Conservation (phyloP, 2,329 filamentous ascomycete genomes). For the Drechslerella dactyloides region DNA sequence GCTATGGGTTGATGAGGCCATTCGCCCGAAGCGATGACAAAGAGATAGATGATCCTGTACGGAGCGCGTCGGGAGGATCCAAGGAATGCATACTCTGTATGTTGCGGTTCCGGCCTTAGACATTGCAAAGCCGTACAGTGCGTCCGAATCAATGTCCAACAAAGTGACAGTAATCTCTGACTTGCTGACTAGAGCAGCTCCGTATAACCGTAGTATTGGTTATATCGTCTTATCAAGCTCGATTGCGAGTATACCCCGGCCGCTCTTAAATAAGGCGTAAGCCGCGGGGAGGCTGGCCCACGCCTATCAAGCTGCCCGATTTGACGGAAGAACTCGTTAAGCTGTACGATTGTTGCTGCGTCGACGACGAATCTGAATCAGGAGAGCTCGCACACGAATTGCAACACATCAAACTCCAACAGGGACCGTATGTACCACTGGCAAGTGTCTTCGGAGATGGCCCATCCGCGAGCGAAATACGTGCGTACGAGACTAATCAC, state of each 20-base stretch:
- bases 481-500: neutral
- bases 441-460: neutral
- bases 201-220: neutral
- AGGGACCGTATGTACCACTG: conserved; percentile 4
- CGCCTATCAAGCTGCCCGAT: conserved; percentile 3
- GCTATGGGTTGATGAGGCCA: neutral
- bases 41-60: neutral
- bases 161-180: neutral
- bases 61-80: neutral
- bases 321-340: conserved; percentile 5
- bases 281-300: neutral
- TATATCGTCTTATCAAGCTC: neutral
- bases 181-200: too few species aligned
- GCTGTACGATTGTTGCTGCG: conserved; percentile 12
- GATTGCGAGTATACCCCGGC: neutral
- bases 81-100: too few species aligned
- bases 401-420: conserved; percentile 48
- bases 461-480: neutral
- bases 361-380: conserved; percentile 46
- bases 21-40: neutral
- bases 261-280: neutral
- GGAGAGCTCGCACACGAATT: conserved; percentile 21
- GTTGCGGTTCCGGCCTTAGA: too few species aligned
- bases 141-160: neutral
- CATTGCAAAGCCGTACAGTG: neutral